A percentile compares a stretch with the other conserved stretches of the same genome.
Evolutionary conservation across 2,329 filamentous ascomycete genomes (phyloP).

Genomic region (Clarireedia hainanense): DNA sequence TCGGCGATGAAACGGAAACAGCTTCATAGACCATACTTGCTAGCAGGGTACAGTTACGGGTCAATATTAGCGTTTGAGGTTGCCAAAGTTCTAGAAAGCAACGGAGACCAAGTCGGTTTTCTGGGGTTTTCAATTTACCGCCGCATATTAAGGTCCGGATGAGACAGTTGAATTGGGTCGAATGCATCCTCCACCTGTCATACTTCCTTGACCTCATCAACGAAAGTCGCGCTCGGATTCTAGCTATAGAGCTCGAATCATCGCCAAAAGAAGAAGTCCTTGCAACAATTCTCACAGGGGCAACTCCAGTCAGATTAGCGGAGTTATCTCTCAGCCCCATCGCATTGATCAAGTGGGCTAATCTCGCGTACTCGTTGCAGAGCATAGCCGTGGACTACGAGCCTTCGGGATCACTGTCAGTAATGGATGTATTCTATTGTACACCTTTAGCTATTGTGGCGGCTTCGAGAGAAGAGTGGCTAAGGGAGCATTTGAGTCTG

Average conservation of each 20-base stretch:
- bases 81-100: slow-evolving; percentile 33
- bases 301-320: background rate
- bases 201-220: background rate
- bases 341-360: background rate
- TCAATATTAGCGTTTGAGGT: slow-evolving; percentile 43
- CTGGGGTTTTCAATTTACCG: slow-evolving; percentile 39
- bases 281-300: background rate
- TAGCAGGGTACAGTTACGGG: slow-evolving; percentile 45
- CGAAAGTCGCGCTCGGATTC: background rate
- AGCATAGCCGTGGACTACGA: background rate
- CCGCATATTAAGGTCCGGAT: slow-evolving; percentile 36
- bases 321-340: background rate
- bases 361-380: background rate
- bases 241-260: background rate
- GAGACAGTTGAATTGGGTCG: slow-evolving; percentile 27
- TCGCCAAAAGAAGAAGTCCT: background rate
- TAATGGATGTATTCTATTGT: background rate
- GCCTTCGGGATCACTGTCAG: background rate
- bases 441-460: background rate
- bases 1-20: slow-evolving; percentile 35
- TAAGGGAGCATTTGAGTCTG: background rate
- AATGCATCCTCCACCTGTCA: background rate
- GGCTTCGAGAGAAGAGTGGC: background rate
- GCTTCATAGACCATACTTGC: slow-evolving; percentile 41
- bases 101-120: slow-evolving; percentile 35